Evolutionary conservation across 78 protist genomes (phyloP).

Genomic region (Dictyostelium firmibasis): DNA sequence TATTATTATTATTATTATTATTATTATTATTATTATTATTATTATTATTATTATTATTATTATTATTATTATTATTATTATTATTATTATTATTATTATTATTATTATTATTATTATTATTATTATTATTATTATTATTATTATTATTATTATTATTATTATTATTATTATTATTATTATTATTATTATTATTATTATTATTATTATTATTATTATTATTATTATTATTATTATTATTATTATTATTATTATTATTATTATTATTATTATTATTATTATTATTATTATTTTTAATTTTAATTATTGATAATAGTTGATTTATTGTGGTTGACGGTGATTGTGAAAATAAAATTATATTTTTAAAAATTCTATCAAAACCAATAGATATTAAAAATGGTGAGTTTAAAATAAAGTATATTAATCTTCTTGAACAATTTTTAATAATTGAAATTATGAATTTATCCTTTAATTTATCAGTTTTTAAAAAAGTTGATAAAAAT

Average conservation of each 20-base stretch:
- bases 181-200: too few species aligned
- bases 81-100: neutral
- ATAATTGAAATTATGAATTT: neutral
- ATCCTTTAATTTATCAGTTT: neutral
- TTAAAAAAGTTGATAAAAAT: neutral
- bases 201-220: too few species aligned
- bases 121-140: too few species aligned
- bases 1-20: too few species aligned
- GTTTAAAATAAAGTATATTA: neutral
- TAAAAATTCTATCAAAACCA: neutral
- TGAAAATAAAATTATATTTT: neutral
- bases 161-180: neutral
- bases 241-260: neutral
- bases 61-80: too few species aligned
- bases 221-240: too few species aligned
- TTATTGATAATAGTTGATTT: neutral
- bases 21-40: neutral
- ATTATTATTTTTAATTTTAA: neutral
- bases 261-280: too few species aligned
- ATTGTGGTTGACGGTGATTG: neutral
- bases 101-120: neutral
- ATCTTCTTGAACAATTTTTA: neutral
- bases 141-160: neutral
- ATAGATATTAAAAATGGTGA: neutral
- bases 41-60: too few species aligned